Evolutionary conservation across 306 rosid genomes (phyloP).

Genomic region (Inga leiocalycina): DNA sequence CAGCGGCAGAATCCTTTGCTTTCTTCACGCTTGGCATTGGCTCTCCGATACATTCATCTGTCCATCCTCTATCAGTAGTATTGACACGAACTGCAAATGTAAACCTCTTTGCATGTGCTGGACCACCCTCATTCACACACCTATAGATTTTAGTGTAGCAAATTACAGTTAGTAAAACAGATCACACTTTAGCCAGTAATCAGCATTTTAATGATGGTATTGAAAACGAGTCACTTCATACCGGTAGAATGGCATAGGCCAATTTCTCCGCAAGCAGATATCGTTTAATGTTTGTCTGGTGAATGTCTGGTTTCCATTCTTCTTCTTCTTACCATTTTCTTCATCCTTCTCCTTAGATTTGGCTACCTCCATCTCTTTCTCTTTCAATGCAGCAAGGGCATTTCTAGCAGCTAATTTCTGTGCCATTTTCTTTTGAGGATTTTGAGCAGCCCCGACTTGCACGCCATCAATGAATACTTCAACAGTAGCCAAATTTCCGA

Average conservation of each 20-base stretch:
- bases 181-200: neutral
- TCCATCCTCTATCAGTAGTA: constrained; percentile 88
- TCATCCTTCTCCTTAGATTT: constrained; percentile 64
- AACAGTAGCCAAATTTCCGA: constrained; percentile 91
- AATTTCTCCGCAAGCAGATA: constrained; percentile 88
- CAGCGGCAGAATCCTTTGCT: constrained; percentile 97
- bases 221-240: constrained; percentile 32
- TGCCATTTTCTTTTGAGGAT: constrained; percentile 99
- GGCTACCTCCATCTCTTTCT: constrained; percentile 77
- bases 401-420: constrained; percentile 98
- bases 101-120: constrained; percentile 98
- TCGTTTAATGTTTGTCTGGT: constrained; percentile 94
- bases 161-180: neutral
- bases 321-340: constrained; percentile 73
- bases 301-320: constrained; percentile 84
- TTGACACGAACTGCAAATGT: constrained; percentile 93
- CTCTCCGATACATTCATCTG: constrained; percentile 94
- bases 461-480: constrained; percentile 95
- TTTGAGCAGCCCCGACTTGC: constrained; percentile 84
- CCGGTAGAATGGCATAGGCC: constrained; percentile 98
- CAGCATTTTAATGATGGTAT: neutral
- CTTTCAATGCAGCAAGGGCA: constrained; percentile 87
- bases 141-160: constrained; percentile 38
- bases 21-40: constrained; percentile 99
- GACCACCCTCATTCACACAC: constrained; percentile 98